Evolutionary conservation across 164 flowering plant species (phyloP).

Genomic region (Akebia trifoliata): DNA sequence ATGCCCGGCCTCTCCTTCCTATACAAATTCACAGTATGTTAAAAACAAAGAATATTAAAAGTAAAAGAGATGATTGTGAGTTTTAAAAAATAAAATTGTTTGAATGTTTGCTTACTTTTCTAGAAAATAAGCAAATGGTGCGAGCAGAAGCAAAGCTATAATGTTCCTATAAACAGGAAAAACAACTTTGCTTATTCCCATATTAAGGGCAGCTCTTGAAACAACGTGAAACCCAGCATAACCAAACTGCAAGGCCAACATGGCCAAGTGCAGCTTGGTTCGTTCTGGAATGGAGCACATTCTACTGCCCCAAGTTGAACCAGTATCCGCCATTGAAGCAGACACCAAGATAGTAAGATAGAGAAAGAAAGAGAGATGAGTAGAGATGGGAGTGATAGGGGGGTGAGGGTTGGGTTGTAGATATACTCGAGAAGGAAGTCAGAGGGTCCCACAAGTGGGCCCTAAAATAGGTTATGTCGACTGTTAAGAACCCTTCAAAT

Average conservation of each 20-base stretch:
- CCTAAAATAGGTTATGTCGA: constrained; percentile 40
- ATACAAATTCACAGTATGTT: too few relatives aligned
- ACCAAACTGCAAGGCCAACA: constrained; percentile 99
- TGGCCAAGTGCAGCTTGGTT: constrained; percentile 85
- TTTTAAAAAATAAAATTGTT: too few relatives aligned
- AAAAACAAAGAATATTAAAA: too few relatives aligned
- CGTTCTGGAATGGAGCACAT: constrained; percentile 67
- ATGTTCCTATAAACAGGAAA: constrained; percentile 92
- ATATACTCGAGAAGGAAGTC: too few relatives aligned
- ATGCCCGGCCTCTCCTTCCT: constrained; percentile 94
- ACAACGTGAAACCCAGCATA: constrained; percentile 98
- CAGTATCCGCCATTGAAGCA: constrained; percentile 55
- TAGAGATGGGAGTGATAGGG: not conserved
- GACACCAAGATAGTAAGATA: not conserved
- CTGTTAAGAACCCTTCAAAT: constrained; percentile 30
- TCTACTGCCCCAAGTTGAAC: constrained; percentile 30
- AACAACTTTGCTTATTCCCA: constrained; percentile 94
- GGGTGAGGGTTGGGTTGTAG: too few relatives aligned
- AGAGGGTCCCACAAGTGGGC: constrained; percentile 24
- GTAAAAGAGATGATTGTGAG: too few relatives aligned
- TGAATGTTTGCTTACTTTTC: too few relatives aligned
- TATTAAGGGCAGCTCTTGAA: constrained; percentile 91
- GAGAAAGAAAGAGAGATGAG: not conserved
- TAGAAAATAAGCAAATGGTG: constrained; percentile 90
- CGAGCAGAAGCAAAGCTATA: constrained; percentile 76